Evolutionary conservation across 2,329 filamentous ascomycete species (phyloP), one percentile per base, ranked within the genome.

Genomic region (Akanthomyces lecanii): DNA sequence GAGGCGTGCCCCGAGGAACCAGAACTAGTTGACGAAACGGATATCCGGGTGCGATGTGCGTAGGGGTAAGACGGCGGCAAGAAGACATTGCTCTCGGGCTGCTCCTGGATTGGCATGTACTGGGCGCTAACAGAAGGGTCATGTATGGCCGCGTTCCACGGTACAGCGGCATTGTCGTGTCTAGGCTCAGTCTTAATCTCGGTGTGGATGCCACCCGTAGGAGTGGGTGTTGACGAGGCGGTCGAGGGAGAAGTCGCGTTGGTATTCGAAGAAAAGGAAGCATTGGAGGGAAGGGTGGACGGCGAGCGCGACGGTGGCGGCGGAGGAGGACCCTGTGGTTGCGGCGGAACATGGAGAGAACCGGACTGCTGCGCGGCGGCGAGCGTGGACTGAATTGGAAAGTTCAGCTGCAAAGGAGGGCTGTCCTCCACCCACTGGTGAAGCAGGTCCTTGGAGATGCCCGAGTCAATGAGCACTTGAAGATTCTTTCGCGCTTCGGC

Each of bases 11-110:
- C 79, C 4, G 79, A 81, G 21, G 79, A 82, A 21, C 77, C 77
- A 12, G 79, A 80, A 69, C 79, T 82, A 8, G 79, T 79, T 3
- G 81, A 82, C 0, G 81, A 82, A 40, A 79, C 74, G n/a, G 78
- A 79, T 61, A 80, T 79, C 55, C 78, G 73, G 40, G 78, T 75
- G 40, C 77, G 76, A 67, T 78, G 77, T 52, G 72, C 72, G 42
- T 77, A 77, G 1, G 75, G 71, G n/a, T 74, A 73, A 5, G 74
- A 67, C 5, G 75, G 74, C 14, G 73, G 71, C 30, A 76, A 65
- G 59, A 78, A 75, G 62, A 76, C 69, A 61, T 70, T 65, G 56
- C 66, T 59, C 5, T 69, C 71, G 51, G 65, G 50, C n/a, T 62
- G 56, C 18, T 66, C 63, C 21, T 44, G 61, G n/a, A 67, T 51